These are phyloP conservation scores for Hirsutella thompsonii DNA, from an alignment of 2,329 filamentous ascomycete genomes.

Conservation along the genomic window DNA sequence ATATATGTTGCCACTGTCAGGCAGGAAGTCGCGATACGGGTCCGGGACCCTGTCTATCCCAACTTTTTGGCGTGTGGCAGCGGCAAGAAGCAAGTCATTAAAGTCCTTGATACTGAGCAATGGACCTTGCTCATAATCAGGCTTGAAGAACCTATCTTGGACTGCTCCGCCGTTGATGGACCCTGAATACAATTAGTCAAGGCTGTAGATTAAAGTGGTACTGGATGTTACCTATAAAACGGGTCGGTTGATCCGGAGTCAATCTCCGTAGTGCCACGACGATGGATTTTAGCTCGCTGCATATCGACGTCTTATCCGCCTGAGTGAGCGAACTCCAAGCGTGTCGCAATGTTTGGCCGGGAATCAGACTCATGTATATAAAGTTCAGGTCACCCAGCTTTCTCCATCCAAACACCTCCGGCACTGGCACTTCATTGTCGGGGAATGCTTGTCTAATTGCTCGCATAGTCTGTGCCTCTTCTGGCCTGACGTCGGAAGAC, in stretches of 20 bases:
- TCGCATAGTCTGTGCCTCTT: constrained; percentile 6
- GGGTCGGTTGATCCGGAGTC: constrained; percentile 3
- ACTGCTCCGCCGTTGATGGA: constrained; percentile 10
- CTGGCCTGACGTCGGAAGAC: constrained; percentile 1
- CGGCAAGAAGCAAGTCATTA: constrained; percentile 10
- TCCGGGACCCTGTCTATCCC: constrained; percentile 3
- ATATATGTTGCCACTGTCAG: constrained; percentile 8
- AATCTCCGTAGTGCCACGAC: not conserved
- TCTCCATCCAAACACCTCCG: constrained; percentile 21
- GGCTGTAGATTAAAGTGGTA: not conserved
- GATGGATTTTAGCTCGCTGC: constrained; percentile 2
- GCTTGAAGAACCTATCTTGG: constrained; percentile 10
- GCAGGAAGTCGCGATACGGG: constrained; percentile 7
- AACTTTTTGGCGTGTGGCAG: constrained; percentile 8
- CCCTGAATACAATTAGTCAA: constrained; percentile 2
- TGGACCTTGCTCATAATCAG: constrained; percentile 9
- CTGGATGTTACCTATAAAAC: constrained; percentile 3
- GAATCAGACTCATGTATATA: constrained; percentile 11
- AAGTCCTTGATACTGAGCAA: constrained; percentile 8
- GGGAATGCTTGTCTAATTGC: constrained; percentile 4
- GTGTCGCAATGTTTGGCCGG: constrained; percentile 8
- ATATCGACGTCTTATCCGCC: constrained; percentile 8
- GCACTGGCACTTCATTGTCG: constrained; percentile 6
- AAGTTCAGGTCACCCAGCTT: constrained; percentile 3
- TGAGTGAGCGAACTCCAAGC: constrained; percentile 8